These are phyloP conservation scores for Ophiostoma quercus DNA, from an alignment of 2,329 filamentous ascomycete species.

Conservation along the genomic window DNA sequence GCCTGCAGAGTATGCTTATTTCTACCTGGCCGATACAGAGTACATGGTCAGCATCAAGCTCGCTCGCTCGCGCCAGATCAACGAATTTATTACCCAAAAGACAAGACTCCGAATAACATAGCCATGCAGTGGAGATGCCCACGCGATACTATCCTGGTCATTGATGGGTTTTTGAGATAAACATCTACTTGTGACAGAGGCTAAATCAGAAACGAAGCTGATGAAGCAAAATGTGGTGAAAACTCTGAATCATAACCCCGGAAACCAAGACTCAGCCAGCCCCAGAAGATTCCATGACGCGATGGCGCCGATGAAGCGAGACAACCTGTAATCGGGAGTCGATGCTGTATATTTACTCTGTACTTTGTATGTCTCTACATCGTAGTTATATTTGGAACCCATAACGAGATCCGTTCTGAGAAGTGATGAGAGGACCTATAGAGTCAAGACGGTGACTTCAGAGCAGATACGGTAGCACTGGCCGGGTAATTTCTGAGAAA, in stretches of 20 bases:
- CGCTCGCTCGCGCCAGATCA: not conserved
- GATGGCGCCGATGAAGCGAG: not conserved
- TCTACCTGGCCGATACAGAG: not conserved
- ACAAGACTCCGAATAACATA: not conserved
- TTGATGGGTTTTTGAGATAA: not conserved
- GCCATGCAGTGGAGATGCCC: not conserved
- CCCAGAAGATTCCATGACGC: constrained; percentile 6
- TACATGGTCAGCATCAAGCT: not conserved
- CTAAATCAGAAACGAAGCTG: not conserved
- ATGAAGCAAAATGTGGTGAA: not conserved
- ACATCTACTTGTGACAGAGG: not conserved
- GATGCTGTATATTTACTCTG: too few relatives aligned
- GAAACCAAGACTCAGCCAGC: constrained; percentile 7
- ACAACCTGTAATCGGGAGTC: not conserved
- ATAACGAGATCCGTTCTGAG: not conserved
- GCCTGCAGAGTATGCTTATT: not conserved
- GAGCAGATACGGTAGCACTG: not conserved
- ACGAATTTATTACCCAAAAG: not conserved
- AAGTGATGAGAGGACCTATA: not conserved
- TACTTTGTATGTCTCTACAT: too few relatives aligned
- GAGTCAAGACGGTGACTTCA: not conserved
- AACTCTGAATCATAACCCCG: constrained; percentile 3
- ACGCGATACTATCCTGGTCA: constrained; percentile 1
- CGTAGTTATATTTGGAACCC: not conserved
- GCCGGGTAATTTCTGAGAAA: not conserved